Base-by-base conservation (phyloP, 345 rosid species). In the Melaleuca alternifolia region DNA sequence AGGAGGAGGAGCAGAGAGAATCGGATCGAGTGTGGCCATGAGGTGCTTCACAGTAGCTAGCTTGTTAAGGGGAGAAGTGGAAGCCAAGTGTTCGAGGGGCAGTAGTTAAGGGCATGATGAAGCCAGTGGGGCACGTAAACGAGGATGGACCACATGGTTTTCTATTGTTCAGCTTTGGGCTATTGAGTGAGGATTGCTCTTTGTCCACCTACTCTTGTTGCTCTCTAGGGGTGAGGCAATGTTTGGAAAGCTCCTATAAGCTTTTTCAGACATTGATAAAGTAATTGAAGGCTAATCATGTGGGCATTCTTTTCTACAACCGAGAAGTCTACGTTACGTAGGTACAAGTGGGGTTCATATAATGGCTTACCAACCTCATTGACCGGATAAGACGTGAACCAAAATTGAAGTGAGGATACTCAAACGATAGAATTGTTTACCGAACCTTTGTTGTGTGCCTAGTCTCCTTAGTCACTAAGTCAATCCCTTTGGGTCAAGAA, bases 61-160 rank as follows among this genome's bases (percentile, higher is more conserved):
- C 33, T 7, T 48, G 54, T 48, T 24, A 24, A 48, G 52, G 84
- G 33, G 53, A 41, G 2, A 41, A 2, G 41, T 41, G 41, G 41
- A 41, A 41, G 41, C 41, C 41, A 41, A 5, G 56, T 89, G 11
- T 54, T 84, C 20, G 30, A 33, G 2, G 88, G 50, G 0, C 88
- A 77, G 88, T 91, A 93, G 91, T 18, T 15, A 20, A 77, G 50
- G 51, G 5, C 28, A n/a, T 51, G 83, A 33, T 4, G 83, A 41
- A 77, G 20, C 83, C 83, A 77, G 83, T 16, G 83, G 82, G 83
- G 44, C 14, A 41, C 48, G 44, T 41, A 41, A 18, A 77, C 23
- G 50, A 77, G 51, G 83, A 18, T 50, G 12, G 44, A 77, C 15
- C 83, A 44, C 51, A 77, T 41, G 56, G 51, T 18, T 41, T 77